Evolutionary conservation across 768 basidiomycete genomes (phyloP), one percentile per base, ranked within the genome.

Genomic region (Pulveroboletus frians): DNA sequence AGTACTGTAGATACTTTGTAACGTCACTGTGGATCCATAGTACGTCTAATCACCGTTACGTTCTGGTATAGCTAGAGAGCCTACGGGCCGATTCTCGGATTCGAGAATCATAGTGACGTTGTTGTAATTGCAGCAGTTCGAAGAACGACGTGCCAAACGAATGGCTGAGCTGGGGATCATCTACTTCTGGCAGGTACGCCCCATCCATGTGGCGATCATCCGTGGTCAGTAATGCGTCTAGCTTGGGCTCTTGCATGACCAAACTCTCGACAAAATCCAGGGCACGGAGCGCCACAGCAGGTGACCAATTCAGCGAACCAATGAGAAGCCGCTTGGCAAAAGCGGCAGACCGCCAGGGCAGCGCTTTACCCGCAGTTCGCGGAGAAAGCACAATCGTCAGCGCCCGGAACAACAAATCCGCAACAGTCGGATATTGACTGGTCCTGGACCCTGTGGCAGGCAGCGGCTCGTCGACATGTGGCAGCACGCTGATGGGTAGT

Each of bases 311-410:
- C 35, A 98, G 73, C 5, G 85, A 80, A 30, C 85, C 83, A 41
- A 78, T 77, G 26, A 95, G 74, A 40, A 98, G 76, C n/a, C 95
- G 88, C 70, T 98, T 98, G 46, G 88, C 78, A 68, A 98, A 98
- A 3, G 95, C 92, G 38, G 92, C 90, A 37, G 85, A 79, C 58
- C 92, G 84, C 78, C 83, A 78, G 53, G 84, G 72, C 21, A 90
- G 80, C 23, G 79, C 63, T 38, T 71, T 69, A 5, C 79, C 78
- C 46, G 78, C 71, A 17, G 75, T 75, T 42, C 82, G 80, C 20
- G 89, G 84, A 46, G 87, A 82, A 74, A 98, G 95, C 37, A 86
- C 80, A 45, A 90, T 76, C 39, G 81, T 71, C 48, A 99, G 76
- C 42, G 91, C 87, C 47, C 85, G 81, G 77, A 99, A 97, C 43